A percentile compares a stretch with the other conserved stretches of the same genome.
These are phyloP conservation scores for Pythium volutum DNA, from an alignment of 352 stramenopile species.

Conservation along the genomic window DNA sequence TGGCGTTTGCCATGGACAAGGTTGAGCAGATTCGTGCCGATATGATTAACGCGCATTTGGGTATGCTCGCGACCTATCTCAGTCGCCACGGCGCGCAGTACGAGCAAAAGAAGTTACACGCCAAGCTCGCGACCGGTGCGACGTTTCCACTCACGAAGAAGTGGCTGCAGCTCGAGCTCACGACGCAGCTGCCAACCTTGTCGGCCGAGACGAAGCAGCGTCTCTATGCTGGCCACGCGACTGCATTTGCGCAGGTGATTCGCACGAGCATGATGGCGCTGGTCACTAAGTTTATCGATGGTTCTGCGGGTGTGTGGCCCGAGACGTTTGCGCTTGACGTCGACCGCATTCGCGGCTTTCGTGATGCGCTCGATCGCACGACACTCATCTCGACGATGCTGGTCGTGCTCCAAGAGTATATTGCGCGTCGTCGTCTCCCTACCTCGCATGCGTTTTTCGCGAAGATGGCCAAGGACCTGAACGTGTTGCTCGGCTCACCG, in stretches of 20 bases:
- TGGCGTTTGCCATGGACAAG: constrained; percentile 65
- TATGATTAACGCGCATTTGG: constrained; percentile 56
- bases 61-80: constrained; percentile 51
- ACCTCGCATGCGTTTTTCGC: constrained; percentile 32
- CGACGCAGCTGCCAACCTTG: constrained; percentile 30
- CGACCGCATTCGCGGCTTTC: constrained; percentile 45
- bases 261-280: constrained; percentile 44
- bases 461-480: constrained; percentile 32
- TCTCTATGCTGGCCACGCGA: constrained; percentile 30
- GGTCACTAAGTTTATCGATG: constrained; percentile 53
- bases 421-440: constrained; percentile 30
- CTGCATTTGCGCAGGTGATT: constrained; percentile 46
- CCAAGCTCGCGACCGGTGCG: constrained; percentile 26
- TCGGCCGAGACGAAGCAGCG: constrained; percentile 21
- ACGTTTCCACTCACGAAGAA: constrained; percentile 41
- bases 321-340: constrained; percentile 65
- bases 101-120: constrained; percentile 51
- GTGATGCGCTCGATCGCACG: constrained; percentile 57
- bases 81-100: constrained; percentile 58
- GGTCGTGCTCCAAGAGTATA: constrained; percentile 56
- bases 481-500: constrained; percentile 38
- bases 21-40: constrained; percentile 63
- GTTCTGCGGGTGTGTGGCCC: constrained; percentile 40
- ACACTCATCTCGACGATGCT: constrained; percentile 55
- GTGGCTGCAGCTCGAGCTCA: constrained; percentile 47